Conservation (phyloP, 192 early-diverging fungal genomes). For the Coemansia sp. region DNA sequence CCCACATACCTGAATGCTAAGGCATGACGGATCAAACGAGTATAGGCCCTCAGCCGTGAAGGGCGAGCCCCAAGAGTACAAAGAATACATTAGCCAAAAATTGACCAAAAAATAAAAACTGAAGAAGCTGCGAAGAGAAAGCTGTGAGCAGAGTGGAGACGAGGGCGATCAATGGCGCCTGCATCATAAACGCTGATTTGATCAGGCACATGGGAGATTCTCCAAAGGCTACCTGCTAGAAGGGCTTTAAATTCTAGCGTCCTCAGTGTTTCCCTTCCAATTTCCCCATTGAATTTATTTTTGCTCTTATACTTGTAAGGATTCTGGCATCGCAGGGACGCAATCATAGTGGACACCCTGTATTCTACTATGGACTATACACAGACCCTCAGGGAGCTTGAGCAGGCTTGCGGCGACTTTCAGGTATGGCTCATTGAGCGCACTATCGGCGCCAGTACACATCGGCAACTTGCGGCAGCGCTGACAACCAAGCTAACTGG, state of each 20-base stretch:
- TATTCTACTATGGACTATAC: constrained; percentile 36
- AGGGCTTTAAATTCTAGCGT: background rate
- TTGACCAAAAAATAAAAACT: too few species aligned
- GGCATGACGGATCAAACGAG: constrained; percentile 45
- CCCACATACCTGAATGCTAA: constrained; percentile 38
- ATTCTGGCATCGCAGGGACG: background rate
- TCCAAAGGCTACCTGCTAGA: background rate
- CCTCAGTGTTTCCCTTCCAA: background rate
- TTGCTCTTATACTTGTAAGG: background rate
- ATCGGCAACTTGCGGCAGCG: background rate
- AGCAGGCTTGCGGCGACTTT: constrained; percentile 49
- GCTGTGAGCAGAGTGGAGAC: background rate
- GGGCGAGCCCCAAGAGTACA: constrained; percentile 50
- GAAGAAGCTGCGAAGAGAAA: background rate
- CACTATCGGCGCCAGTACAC: background rate
- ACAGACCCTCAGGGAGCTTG: constrained; percentile 29
- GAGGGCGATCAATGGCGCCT: background rate
- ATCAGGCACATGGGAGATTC: background rate
- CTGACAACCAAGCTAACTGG: background rate
- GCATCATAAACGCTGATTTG: background rate
- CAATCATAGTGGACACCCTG: background rate
- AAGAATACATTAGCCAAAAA: constrained; percentile 25
- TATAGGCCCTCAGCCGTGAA: constrained; percentile 32
- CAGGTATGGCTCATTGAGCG: constrained; percentile 24
- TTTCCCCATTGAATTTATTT: background rate